These are phyloP conservation scores for Nigrograna mackinnonii DNA, from an alignment of 2,329 filamentous ascomycete species.

Conservation along the genomic window DNA sequence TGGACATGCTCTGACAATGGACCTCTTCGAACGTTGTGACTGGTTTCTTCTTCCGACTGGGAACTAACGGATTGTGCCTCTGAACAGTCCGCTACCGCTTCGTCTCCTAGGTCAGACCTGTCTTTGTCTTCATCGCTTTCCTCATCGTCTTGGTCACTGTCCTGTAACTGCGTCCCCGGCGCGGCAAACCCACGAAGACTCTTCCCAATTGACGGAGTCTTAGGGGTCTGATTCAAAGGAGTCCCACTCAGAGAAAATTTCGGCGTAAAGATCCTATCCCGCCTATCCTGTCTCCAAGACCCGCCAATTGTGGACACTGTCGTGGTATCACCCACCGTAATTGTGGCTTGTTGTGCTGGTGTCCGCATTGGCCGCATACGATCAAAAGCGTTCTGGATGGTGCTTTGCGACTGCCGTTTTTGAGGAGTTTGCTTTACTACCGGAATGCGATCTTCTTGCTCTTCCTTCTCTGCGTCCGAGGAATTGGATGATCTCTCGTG, in stretches of 20 bases:
- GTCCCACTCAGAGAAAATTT: conserved; percentile 35
- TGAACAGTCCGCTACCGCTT: conserved; percentile 19
- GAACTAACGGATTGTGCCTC: conserved; percentile 23
- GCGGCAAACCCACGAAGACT: conserved; percentile 59
- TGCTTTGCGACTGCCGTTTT: conserved; percentile 37
- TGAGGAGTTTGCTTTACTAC: conserved; percentile 32
- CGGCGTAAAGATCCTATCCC: conserved; percentile 46
- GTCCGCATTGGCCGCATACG: conserved; percentile 67
- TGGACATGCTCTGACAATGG: conserved; percentile 15
- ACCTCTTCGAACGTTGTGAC: conserved; percentile 12
- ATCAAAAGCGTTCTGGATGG: conserved; percentile 65
- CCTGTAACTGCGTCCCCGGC: conserved; percentile 50
- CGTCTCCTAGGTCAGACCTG: conserved; percentile 32
- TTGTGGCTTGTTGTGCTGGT: conserved; percentile 68
- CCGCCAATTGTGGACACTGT: conserved; percentile 67
- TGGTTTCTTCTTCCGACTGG: conserved; percentile 17
- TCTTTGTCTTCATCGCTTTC: conserved; percentile 25
- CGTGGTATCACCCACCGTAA: conserved; percentile 73
- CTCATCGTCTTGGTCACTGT: conserved; percentile 36
- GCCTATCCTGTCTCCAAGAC: conserved; percentile 49
- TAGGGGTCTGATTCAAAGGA: conserved; percentile 29
- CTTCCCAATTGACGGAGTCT: conserved; percentile 44
- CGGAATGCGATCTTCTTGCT: conserved; percentile 27
- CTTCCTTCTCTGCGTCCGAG: conserved; percentile 6
- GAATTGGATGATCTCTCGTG: conserved; percentile 11